Conservation (phyloP, 805 yeast genomes). For the Suhomyces faveliae region DNA sequence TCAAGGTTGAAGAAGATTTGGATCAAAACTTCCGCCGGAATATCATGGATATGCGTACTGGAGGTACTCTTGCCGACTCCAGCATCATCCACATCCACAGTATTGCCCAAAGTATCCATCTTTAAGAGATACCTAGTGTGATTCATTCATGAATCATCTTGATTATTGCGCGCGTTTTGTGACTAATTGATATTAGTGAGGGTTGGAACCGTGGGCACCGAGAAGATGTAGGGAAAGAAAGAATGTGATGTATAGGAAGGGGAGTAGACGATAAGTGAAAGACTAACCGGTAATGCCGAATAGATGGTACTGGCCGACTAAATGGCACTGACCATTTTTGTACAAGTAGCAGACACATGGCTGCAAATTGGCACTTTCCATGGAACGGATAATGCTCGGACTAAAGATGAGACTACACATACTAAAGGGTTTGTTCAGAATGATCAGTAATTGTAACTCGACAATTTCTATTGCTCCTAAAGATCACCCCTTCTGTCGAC, state of each 20-base stretch:
- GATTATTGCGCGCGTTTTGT: not conserved
- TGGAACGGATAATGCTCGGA: not conserved
- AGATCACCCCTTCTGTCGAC: too few species aligned
- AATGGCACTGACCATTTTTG: not conserved
- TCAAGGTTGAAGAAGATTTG: slow-evolving; percentile 46
- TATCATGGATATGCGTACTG: slow-evolving; percentile 5
- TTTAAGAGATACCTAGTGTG: not conserved
- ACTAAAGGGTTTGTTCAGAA: too few species aligned
- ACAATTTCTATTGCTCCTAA: too few species aligned
- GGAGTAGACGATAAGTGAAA: too few species aligned
- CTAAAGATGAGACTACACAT: not conserved
- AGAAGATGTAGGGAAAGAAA: too few species aligned
- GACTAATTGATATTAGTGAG: not conserved
- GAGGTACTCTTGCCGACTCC: too few species aligned
- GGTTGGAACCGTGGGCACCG: too few species aligned
- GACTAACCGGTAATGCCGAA: too few species aligned
- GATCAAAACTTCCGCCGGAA: slow-evolving; percentile 50
- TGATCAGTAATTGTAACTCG: too few species aligned
- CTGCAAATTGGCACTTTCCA: not conserved
- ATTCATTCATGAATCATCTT: not conserved
- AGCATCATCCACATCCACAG: slow-evolving; percentile 5
- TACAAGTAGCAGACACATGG: not conserved
- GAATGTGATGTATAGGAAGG: too few species aligned
- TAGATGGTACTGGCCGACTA: too few species aligned
- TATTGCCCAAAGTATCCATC: slow-evolving; percentile 22